Evolutionary conservation across 1,139 yeast species (phyloP), one percentile per base, ranked within the genome.

Genomic region (Debaryomycetaceae sp.): DNA sequence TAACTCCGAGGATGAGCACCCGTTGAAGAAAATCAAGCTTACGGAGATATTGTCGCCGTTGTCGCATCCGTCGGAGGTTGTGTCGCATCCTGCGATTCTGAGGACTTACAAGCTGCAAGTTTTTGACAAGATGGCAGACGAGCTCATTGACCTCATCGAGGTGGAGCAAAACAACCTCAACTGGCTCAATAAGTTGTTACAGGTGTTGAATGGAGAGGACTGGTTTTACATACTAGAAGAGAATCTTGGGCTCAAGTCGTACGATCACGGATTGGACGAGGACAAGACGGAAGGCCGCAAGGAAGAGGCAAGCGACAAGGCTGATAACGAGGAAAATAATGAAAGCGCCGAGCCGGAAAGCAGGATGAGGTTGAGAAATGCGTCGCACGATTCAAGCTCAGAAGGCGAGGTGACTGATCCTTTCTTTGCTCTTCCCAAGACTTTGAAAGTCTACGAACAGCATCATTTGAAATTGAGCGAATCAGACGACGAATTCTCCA

Each of bases 141-240:
- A 89, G 51, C 81, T 93, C 35, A 80, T 91, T 38, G 85, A 85
- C 45, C 70, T 85, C 49, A 85, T 93, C 44, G 91, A 87, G 57
- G 77, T 80, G 39, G 98, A 91, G 58, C 96, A 89, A 57, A 74
- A 76, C 34, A 85, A 83, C 38, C 85, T 87, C 22, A 81, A 84
- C 48, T 80, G 83, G 63, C 72, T 90, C 48, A 79, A 86, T 42
- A 80, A 81, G 54, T 69, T 91, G 41, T 75, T 91, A 65, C 88
- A 85, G 50, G 83, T 87, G 1, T 81, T 91, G 57, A 72, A 90
- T 44, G 97, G 97, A 8, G 97, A 91, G 58, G 93, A 88, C 62
- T 87, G 96, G 58, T 75, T 74, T 42, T 81, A 81, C 50, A 65
- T 85, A 37, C 70, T 83, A 36, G 90, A 79, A 47, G 81, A 79